Evolutionary conservation across 441 rosid genomes (phyloP).

Genomic region (Lepidium campestre): DNA sequence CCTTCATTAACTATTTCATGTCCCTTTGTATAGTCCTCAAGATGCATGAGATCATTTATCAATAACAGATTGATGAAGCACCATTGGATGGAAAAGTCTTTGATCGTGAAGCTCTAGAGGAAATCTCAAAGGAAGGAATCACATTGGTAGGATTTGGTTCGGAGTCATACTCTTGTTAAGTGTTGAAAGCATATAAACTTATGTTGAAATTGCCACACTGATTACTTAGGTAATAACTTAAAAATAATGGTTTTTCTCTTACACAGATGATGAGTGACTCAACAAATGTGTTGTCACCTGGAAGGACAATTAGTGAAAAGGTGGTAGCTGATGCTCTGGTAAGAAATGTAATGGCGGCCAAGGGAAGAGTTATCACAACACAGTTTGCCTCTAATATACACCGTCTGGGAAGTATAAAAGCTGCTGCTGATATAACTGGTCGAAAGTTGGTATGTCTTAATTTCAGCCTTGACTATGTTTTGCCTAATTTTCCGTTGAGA

Average conservation of each 20-base stretch:
- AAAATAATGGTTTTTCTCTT: background rate
- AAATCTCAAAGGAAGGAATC: conserved; percentile 95
- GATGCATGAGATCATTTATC: conserved; percentile 24
- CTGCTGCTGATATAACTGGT: conserved; percentile 91
- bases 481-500: background rate
- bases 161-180: background rate
- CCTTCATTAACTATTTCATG: conserved; percentile 9
- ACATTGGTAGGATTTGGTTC: conserved; percentile 53
- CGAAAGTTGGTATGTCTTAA: conserved; percentile 69
- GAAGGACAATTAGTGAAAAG: conserved; percentile 85
- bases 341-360: conserved; percentile 67
- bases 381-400: conserved; percentile 97
- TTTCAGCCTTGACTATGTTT: background rate
- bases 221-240: background rate
- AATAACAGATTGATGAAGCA: conserved; percentile 81
- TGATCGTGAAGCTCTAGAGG: conserved; percentile 80
- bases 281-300: conserved; percentile 88
- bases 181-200: conserved; percentile 1
- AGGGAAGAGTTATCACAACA: conserved; percentile 93
- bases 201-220: background rate
- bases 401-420: conserved; percentile 95
- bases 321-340: conserved; percentile 72
- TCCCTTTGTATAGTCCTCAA: conserved; percentile 14
- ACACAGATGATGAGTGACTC: conserved; percentile 98
- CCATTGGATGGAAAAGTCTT: conserved; percentile 86